Evolutionary conservation across 371 early-diverging fungal species (phyloP), one percentile per base, ranked within the genome.

Genomic region (Rhizopus delemar): DNA sequence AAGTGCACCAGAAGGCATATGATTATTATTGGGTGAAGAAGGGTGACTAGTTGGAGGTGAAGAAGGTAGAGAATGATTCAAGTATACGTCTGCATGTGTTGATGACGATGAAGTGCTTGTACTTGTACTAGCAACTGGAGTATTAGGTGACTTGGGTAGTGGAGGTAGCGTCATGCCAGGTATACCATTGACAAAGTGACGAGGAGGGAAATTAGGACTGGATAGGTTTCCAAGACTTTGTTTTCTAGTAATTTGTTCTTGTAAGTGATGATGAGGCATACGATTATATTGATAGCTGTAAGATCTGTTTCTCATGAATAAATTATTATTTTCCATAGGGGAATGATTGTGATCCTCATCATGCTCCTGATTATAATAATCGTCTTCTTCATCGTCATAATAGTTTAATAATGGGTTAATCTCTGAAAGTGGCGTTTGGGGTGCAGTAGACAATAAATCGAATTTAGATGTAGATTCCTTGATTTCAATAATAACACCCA

Each of bases 401-500:
- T 63, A 56, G 31, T 51, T 41, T 16, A 62, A 46, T 12, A 51
- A 53, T 16, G 51, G 54, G 22, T 34, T 54, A 12, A 15, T 13
- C 13, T 58, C 62, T 57, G 54, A 60, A 28, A 53, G 66, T 9
- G 66, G 66, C 43, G 66, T 66, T 43, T 61, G 58, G 4, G 63
- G 68, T 29, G 45, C 34, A 9, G 55, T 46, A 32, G 62, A 48
- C 9, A 62, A 32, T 15, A 56, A 29, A 32, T 63, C 63, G 1
- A 67, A 29, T 38, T 63, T 67, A 28, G 57, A 49, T 34, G 57
- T 66, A 45, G 71, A 34, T 86, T 76, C 55, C 78, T 77, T 56
- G 68, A 74, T 46, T 88, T 86, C 56, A 91, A 69, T 33, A 86
- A 82, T 45, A 70, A 71, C 72, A 87, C 85, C 49, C 12, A 63